Conservation (phyloP, 805 yeast genomes). For the Schwanniomyces yamadae region DNA sequence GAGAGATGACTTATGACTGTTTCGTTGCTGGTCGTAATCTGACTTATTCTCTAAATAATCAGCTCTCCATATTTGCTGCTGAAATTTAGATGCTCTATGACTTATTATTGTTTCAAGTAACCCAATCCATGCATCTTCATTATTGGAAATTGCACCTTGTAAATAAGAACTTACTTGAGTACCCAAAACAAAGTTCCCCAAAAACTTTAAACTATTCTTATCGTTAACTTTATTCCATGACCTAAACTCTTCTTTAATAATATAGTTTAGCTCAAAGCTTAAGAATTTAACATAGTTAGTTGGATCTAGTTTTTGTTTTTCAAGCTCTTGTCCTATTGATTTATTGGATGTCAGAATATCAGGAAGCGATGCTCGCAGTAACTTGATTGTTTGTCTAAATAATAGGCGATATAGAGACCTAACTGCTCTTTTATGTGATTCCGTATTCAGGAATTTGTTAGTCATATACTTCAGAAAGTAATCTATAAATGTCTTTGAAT, state of each 20-base stretch:
- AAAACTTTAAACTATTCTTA: conserved; percentile 1
- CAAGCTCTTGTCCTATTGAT: conserved; percentile 4
- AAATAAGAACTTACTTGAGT: conserved; percentile 11
- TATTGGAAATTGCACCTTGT: neutral
- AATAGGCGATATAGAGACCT: conserved; percentile 9
- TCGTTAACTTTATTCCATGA: neutral
- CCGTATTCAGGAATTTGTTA: conserved; percentile 1
- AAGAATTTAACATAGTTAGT: conserved; percentile 14
- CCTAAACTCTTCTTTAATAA: conserved; percentile 16
- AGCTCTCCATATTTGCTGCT: conserved; percentile 18
- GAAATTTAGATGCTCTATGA: conserved; percentile 11
- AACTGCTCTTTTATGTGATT: conserved; percentile 7
- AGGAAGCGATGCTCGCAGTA: no score
- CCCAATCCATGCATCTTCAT: conserved; percentile 2
- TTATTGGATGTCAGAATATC: no score
- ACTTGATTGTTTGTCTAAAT: conserved; percentile 3
- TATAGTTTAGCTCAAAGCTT: conserved; percentile 17
- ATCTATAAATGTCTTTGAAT: no score
- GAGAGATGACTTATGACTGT: conserved; percentile 10
- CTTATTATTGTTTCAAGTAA: conserved; percentile 15
- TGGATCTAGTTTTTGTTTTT: conserved; percentile 8
- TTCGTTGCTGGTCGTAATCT: conserved; percentile 1
- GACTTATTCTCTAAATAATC: conserved; percentile 7
- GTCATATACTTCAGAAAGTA: no score
- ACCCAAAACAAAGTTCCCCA: conserved; percentile 12